phyloP scores from a whole-genome alignment of 2,329 filamentous ascomycete species.

The Byssoonygena ceratinophila region DNA sequence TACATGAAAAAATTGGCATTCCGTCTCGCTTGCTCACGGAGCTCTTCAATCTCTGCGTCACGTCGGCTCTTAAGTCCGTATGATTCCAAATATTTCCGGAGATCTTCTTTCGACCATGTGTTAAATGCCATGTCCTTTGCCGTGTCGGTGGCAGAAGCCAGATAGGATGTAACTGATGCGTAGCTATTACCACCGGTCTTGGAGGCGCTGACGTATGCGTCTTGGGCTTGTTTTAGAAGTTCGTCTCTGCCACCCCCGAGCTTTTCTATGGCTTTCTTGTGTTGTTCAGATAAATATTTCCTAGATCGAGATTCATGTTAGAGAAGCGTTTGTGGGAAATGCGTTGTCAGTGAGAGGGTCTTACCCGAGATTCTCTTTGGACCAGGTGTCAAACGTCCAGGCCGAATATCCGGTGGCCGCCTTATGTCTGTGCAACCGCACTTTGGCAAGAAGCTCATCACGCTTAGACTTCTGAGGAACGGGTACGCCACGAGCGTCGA shows the following conservation, averaged over 20 bases:
- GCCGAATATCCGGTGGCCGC: conserved; percentile 56
- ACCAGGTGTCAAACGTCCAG: conserved; percentile 73
- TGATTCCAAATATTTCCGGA: conserved; percentile 70
- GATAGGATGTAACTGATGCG: conserved; percentile 61
- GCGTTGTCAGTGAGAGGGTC: not conserved
- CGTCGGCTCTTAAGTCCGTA: conserved; percentile 62
- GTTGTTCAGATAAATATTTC: conserved; percentile 41
- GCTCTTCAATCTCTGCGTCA: conserved; percentile 56
- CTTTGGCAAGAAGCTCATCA: conserved; percentile 62
- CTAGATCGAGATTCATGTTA: conserved; percentile 29
- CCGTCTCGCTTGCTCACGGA: conserved; percentile 60
- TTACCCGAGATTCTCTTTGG: conserved; percentile 56
- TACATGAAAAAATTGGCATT: conserved; percentile 69
- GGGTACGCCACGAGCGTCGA: conserved; percentile 65
- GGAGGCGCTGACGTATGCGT: conserved; percentile 38
- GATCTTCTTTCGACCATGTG: conserved; percentile 58
- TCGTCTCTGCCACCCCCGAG: conserved; percentile 61
- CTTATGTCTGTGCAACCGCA: conserved; percentile 63
- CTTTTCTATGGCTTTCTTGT: conserved; percentile 49
- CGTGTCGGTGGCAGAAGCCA: conserved; percentile 53
- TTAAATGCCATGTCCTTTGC: conserved; percentile 60
- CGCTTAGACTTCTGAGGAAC: conserved; percentile 61
- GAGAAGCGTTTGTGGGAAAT: not conserved
- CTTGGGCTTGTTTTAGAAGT: conserved; percentile 49
- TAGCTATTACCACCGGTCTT: conserved; percentile 37